Conservation (phyloP, 805 yeast species). For the Cyberlindnera lachancei region DNA sequence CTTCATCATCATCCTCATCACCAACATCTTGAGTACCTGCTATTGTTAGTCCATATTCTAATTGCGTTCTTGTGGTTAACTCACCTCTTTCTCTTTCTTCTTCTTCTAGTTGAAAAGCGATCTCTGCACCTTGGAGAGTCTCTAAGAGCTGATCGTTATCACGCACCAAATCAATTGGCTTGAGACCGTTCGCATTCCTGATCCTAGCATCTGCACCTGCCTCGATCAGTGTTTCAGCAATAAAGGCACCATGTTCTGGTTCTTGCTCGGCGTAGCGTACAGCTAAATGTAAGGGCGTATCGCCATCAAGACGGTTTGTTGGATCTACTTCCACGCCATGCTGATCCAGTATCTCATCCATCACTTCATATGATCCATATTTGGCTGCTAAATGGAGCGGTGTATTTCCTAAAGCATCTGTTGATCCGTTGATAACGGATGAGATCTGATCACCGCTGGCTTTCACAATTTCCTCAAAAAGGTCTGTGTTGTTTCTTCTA, state of each 20-base stretch:
- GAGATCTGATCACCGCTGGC: slow-evolving; percentile 25
- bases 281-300: slow-evolving; percentile 86
- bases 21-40: slow-evolving; percentile 24
- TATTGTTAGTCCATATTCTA: slow-evolving; percentile 10
- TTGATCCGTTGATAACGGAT: slow-evolving; percentile 56
- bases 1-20: slow-evolving; percentile 26
- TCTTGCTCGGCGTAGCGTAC: slow-evolving; percentile 61
- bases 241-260: slow-evolving; percentile 75
- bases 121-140: slow-evolving; percentile 75
- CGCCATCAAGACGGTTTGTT: slow-evolving; percentile 58
- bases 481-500: slow-evolving; percentile 79
- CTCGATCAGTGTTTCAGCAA: slow-evolving; percentile 75
- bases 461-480: slow-evolving; percentile 50
- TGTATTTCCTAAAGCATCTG: slow-evolving; percentile 72
- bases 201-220: slow-evolving; percentile 82
- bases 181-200: slow-evolving; percentile 54
- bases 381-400: slow-evolving; percentile 77
- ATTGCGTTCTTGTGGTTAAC: slow-evolving; percentile 5
- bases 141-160: slow-evolving; percentile 45
- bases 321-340: slow-evolving; percentile 93
- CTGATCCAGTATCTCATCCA: slow-evolving; percentile 75
- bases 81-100: slow-evolving; percentile 29
- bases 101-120: slow-evolving; percentile 41
- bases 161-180: slow-evolving; percentile 66
- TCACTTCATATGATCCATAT: slow-evolving; percentile 78